A percentile compares a stretch with the other conserved stretches of the same genome.
Conservation (phyloP, 75 land plant genomes). For the Adiantum capillusveneris region DNA sequence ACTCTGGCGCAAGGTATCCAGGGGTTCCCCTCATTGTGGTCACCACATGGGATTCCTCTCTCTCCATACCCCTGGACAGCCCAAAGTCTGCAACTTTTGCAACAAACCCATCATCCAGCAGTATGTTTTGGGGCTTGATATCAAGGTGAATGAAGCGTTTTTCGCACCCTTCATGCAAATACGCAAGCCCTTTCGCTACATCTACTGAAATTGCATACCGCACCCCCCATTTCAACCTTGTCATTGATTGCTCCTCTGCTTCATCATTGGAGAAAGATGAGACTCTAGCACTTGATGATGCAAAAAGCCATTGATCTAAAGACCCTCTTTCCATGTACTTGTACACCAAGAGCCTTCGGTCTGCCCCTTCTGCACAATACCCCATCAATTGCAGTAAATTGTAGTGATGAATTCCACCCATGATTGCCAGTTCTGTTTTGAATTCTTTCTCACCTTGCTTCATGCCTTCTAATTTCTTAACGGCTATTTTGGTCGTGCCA, state of each 20-base stretch:
- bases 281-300: too few species aligned
- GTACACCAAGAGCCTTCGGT: constrained; percentile 20
- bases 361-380: constrained; percentile 11
- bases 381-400: constrained; percentile 26
- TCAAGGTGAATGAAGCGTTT: constrained; percentile 38
- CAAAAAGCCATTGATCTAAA: constrained; percentile 16
- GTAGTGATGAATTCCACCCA: constrained; percentile 24
- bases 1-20: constrained; percentile 48
- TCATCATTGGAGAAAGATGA: background rate
- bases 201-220: constrained; percentile 10
- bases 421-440: constrained; percentile 18
- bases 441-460: constrained; percentile 47
- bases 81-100: constrained; percentile 44
- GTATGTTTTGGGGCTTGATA: constrained; percentile 39
- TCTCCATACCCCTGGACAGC: constrained; percentile 26
- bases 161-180: constrained; percentile 16
- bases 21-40: constrained; percentile 40
- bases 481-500: constrained; percentile 42
- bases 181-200: constrained; percentile 14
- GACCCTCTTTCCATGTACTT: constrained; percentile 33
- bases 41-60: constrained; percentile 55
- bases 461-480: constrained; percentile 70
- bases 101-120: constrained; percentile 32
- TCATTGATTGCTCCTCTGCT: background rate
- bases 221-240: constrained; percentile 10